Conservation (phyloP, 2,329 filamentous ascomycete species). For the Fusarium lyarnte region DNA sequence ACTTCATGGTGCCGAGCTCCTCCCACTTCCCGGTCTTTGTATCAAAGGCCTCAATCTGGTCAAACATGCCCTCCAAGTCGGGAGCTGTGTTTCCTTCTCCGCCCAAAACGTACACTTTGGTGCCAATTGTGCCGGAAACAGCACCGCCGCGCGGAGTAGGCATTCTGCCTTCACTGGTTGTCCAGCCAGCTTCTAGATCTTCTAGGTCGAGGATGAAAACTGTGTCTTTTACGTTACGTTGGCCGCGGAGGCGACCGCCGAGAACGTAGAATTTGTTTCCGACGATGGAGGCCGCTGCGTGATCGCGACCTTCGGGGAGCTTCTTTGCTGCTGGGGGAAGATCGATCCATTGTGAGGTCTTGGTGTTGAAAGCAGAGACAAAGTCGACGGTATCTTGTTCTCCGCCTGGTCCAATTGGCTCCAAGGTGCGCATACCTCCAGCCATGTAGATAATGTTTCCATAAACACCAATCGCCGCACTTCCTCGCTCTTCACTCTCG, state of each 20-base stretch:
- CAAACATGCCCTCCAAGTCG: slow-evolving; percentile 39
- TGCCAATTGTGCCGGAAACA: slow-evolving; percentile 42
- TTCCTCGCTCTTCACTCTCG: slow-evolving; percentile 42
- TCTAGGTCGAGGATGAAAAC: slow-evolving; percentile 49
- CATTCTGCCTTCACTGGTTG: slow-evolving; percentile 44
- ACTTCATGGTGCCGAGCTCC: slow-evolving; percentile 39
- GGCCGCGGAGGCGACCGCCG: slow-evolving; percentile 47
- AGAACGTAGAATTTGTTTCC: slow-evolving; percentile 49
- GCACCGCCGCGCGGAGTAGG: slow-evolving; percentile 50
- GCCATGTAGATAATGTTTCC: slow-evolving; percentile 49
- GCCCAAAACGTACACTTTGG: slow-evolving; percentile 48
- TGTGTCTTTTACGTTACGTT: slow-evolving; percentile 46
- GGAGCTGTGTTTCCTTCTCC: slow-evolving; percentile 48
- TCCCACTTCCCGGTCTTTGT: slow-evolving; percentile 42
- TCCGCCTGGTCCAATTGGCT: neutral
- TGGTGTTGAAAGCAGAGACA: slow-evolving; percentile 47
- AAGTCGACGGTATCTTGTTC: slow-evolving; percentile 43
- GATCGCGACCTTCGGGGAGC: slow-evolving; percentile 50
- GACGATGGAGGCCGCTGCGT: slow-evolving; percentile 46
- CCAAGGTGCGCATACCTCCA: slow-evolving; percentile 48
- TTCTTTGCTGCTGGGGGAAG: slow-evolving; percentile 38
- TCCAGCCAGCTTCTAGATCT: slow-evolving; percentile 42
- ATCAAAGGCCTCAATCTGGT: slow-evolving; percentile 46
- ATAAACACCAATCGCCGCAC: slow-evolving; percentile 46
- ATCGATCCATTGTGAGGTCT: slow-evolving; percentile 38